phyloP scores from a whole-genome alignment of 208 protist species.

The Trypanosoma congolense region DNA sequence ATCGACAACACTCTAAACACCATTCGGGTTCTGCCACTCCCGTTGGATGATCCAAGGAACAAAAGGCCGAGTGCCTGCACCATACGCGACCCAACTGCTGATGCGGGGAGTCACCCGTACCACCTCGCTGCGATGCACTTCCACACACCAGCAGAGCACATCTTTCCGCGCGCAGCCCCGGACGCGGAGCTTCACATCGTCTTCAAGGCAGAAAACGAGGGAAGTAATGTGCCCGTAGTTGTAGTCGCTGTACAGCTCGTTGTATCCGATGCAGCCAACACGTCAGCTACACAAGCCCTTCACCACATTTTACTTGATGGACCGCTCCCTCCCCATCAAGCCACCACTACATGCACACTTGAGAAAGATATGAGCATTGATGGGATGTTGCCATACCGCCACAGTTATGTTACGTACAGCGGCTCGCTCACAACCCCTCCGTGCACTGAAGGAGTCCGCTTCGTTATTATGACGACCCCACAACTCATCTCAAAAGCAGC shows the following conservation, averaged over 20 bases:
- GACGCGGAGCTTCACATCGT: slow-evolving; percentile 69
- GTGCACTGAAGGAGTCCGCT: slow-evolving; percentile 67
- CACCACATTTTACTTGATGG: slow-evolving; percentile 63
- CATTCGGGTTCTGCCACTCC: slow-evolving; percentile 40
- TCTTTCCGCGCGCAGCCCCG: slow-evolving; percentile 42
- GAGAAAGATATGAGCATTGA: slow-evolving; percentile 39
- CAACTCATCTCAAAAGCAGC: slow-evolving; percentile 47
- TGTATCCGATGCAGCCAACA: slow-evolving; percentile 45
- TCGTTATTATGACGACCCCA: slow-evolving; percentile 77
- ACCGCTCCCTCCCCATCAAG: slow-evolving; percentile 39
- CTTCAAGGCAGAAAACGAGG: slow-evolving; percentile 25
- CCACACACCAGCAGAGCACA: slow-evolving; percentile 57
- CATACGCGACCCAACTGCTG: slow-evolving; percentile 43
- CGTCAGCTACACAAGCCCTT: slow-evolving; percentile 49
- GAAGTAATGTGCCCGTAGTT: slow-evolving; percentile 18
- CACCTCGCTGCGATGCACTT: slow-evolving; percentile 62
- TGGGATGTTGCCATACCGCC: slow-evolving; percentile 35
- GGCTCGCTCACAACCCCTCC: slow-evolving; percentile 75
- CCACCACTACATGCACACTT: slow-evolving; percentile 59
- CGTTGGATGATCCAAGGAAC: slow-evolving; percentile 19
- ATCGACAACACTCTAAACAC: slow-evolving; percentile 51
- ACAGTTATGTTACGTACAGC: slow-evolving; percentile 73
- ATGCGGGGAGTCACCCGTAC: slow-evolving; percentile 20
- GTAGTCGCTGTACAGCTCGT: slow-evolving; percentile 62
- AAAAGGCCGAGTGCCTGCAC: slow-evolving; percentile 42